phyloP scores from a whole-genome alignment of 257 asterid species.

The Solanum bulbocastanum region DNA sequence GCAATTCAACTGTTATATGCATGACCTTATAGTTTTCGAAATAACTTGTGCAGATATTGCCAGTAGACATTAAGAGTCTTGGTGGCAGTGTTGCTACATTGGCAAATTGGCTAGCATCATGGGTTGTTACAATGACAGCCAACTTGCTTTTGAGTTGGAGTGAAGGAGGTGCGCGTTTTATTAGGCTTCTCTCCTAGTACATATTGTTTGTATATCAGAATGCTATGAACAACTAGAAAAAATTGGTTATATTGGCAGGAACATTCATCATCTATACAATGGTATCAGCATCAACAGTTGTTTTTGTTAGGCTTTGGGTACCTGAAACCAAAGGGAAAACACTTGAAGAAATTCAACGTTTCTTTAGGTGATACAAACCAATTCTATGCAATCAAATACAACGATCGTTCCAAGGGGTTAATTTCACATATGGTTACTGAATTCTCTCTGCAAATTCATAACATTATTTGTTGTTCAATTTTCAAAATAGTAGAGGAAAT shows the following conservation, averaged over 20 bases:
- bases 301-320: constrained; percentile 51
- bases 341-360: constrained; percentile 64
- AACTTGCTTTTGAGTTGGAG: constrained; percentile 81
- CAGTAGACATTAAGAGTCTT: constrained; percentile 71
- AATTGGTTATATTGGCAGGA: constrained; percentile 30
- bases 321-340: constrained; percentile 89
- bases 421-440: not conserved
- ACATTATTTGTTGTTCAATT: not conserved
- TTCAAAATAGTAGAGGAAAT: not conserved
- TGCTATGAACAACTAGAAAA: not conserved
- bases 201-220: not conserved
- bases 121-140: constrained; percentile 62
- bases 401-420: not conserved
- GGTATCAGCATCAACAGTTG: constrained; percentile 43
- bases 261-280: constrained; percentile 53
- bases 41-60: constrained; percentile 49
- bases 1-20: not conserved
- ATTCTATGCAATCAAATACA: not conserved
- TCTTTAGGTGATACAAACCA: constrained; percentile 28
- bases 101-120: constrained; percentile 70
- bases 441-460: not conserved
- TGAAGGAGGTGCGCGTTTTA: constrained; percentile 50
- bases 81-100: constrained; percentile 85
- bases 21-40: not conserved
- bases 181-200: constrained; percentile 12